Evolutionary conservation across 306 rosid genomes (phyloP), one percentile per base, ranked within the genome.

Genomic region (Ziziphus jujuba): DNA sequence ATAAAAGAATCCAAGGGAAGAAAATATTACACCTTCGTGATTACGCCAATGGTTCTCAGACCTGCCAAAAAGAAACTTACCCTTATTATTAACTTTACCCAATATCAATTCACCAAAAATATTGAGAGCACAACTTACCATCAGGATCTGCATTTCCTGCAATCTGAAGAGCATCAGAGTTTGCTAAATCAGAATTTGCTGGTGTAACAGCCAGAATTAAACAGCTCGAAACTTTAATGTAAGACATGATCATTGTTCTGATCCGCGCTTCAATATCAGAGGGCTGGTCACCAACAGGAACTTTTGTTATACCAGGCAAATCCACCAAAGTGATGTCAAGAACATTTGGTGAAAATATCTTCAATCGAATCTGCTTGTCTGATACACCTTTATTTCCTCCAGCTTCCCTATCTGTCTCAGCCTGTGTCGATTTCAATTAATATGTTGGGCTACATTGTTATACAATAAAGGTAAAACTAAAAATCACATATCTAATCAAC

Each of bases 71-170:
- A 68, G 40, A 78, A 65, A 67, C 63, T 40, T 76, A 69, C 28
- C 28, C 16, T 52, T 21, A 54, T 19, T 10, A 70, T 70, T 61
- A 19, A 59, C 47, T 57, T 51, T 10, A 43, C 53, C 53, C 43
- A 63, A 63, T 52, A 11, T 67, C 28, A 59, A 36, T 57, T 36
- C 40, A 67, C 72, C 56, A 54, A 52, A 34, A n/a, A 75, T 55
- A 36, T 61, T 69, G 52, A 74, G 34, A 77, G 65, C 22, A 75
- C 68, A 60, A 51, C 78, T 48, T 71, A 90, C 99, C 97, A 84
- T 95, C 99, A 47, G 99, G 97, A 87, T 95, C 99, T 72, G 99
- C 99, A 72, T 85, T 83, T 75, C 97, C 97, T 31, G 99, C 99
- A 87, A 93, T 83, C 84, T 93, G 99, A 80, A 93, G 97, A 71